Percentiles rank a stretch among this genome's conserved stretches.
phyloP scores from a whole-genome alignment of 208 protist genomes.

The Vickermania ingenoplastis region DNA sequence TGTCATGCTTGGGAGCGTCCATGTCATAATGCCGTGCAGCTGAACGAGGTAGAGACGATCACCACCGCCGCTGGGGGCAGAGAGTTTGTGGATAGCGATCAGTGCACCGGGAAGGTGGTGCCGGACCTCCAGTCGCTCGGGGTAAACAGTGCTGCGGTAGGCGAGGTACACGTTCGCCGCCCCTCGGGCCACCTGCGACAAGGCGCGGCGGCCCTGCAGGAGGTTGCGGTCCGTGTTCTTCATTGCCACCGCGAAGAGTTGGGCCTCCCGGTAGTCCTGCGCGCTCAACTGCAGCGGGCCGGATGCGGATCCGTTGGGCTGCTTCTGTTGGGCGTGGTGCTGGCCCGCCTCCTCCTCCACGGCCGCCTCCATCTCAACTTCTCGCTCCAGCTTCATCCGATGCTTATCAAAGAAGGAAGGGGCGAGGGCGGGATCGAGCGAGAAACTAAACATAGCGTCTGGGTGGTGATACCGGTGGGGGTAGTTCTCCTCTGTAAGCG shows the following conservation, averaged over 20 bases:
- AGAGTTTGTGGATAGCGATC: constrained; percentile 36
- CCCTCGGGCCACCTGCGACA: constrained; percentile 51
- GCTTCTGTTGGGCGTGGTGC: neutral
- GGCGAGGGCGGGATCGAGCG: constrained; percentile 18
- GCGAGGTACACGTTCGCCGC: constrained; percentile 49
- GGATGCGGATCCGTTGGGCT: constrained; percentile 11
- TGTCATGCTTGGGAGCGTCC: constrained; percentile 66
- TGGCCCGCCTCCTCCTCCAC: neutral
- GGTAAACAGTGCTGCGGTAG: constrained; percentile 70
- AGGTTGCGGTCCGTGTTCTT: constrained; percentile 62
- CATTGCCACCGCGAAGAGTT: constrained; percentile 75
- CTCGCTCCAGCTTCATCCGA: constrained; percentile 36
- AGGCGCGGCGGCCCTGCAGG: constrained; percentile 40
- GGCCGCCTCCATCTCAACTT: constrained; percentile 44
- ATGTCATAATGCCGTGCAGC: constrained; percentile 73
- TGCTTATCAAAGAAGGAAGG: constrained; percentile 36
- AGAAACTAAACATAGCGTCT: constrained; percentile 49
- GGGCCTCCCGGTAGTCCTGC: constrained; percentile 44
- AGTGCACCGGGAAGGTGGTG: constrained; percentile 52
- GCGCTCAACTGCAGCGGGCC: constrained; percentile 56
- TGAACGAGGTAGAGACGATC: constrained; percentile 43
- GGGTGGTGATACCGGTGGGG: constrained; percentile 75
- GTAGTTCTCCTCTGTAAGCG: constrained; percentile 77
- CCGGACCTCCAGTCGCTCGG: constrained; percentile 35
- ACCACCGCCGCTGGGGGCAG: neutral